A percentile compares a stretch with the other conserved stretches of the same genome.
Evolutionary conservation across 2,329 filamentous ascomycete species (phyloP).

Genomic region (Escovopsis sp.): DNA sequence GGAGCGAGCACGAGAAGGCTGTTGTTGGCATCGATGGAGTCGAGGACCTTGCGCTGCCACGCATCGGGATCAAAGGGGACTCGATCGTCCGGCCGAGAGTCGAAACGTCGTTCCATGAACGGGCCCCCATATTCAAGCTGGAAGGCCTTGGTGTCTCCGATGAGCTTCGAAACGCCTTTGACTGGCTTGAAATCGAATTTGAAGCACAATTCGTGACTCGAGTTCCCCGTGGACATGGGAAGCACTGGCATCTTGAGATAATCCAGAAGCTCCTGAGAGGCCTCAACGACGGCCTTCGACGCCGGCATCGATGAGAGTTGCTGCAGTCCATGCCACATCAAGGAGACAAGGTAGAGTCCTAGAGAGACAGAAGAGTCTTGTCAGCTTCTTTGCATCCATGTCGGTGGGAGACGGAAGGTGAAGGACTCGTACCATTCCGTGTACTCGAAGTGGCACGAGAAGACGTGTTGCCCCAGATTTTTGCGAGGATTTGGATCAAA

Average conservation of each 20-base stretch:
- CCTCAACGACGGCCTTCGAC: slow-evolving; percentile 7
- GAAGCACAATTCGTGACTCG: background rate
- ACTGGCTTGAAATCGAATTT: background rate
- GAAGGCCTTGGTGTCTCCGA: slow-evolving; percentile 24
- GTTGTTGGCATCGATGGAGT: slow-evolving; percentile 54
- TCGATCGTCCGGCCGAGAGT: slow-evolving; percentile 50
- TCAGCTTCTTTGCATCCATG: background rate
- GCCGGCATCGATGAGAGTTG: slow-evolving; percentile 6
- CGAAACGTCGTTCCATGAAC: slow-evolving; percentile 61
- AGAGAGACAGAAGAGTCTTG: slow-evolving; percentile 1
- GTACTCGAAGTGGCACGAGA: background rate
- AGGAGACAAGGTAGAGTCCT: slow-evolving; percentile 12
- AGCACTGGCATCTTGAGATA: slow-evolving; percentile 1
- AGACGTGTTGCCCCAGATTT: slow-evolving; percentile 7
- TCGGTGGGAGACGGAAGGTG: no score
- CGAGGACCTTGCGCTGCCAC: slow-evolving; percentile 62
- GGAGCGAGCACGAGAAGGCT: slow-evolving; percentile 65
- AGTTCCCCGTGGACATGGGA: background rate
- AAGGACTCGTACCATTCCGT: background rate
- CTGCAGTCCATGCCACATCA: slow-evolving; percentile 12
- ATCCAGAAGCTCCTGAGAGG: slow-evolving; percentile 5
- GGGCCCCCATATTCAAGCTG: slow-evolving; percentile 56
- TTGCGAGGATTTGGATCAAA: slow-evolving; percentile 19
- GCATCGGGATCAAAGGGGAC: slow-evolving; percentile 59
- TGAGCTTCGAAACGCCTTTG: background rate